A percentile compares a stretch with the other conserved stretches of the same genome.
Conservation (phyloP, 169 alveolate genomes). For the Babesia gibsoni region DNA sequence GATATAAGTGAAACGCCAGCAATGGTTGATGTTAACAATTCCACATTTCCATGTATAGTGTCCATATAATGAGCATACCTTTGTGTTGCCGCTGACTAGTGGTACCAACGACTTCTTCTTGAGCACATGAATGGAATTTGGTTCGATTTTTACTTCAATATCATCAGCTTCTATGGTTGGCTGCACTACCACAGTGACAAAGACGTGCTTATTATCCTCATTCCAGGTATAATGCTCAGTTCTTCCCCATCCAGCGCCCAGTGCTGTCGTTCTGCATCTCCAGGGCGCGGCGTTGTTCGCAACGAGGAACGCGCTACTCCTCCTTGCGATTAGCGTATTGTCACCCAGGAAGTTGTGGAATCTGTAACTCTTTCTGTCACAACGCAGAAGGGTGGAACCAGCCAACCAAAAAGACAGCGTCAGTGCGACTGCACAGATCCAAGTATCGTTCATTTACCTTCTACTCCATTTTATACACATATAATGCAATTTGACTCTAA, state of each 20-base stretch:
- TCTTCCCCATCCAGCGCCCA: slow-evolving; percentile 60
- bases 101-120: slow-evolving; percentile 7
- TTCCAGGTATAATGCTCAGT: slow-evolving; percentile 57
- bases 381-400: too few relatives aligned
- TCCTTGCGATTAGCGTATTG: background rate
- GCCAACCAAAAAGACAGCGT: background rate
- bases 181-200: slow-evolving; percentile 1
- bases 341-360: background rate
- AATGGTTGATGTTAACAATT: background rate
- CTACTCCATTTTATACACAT: too few relatives aligned
- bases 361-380: too few relatives aligned
- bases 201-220: slow-evolving; percentile 22
- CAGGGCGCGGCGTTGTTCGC: too few relatives aligned
- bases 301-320: background rate
- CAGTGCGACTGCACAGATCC: background rate
- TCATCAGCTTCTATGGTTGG: background rate
- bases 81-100: slow-evolving; percentile 32
- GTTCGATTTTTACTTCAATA: slow-evolving; percentile 6
- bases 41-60: background rate
- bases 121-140: slow-evolving; percentile 4
- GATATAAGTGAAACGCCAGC: too few relatives aligned
- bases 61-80: slow-evolving; percentile 6
- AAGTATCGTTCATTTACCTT: background rate
- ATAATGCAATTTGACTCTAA: too few relatives aligned
- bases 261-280: background rate